Percentiles rank a stretch among this genome's conserved stretches.
phyloP scores from a whole-genome alignment of 129 eudicot genomes.

The Centrapalus pauciflorus region DNA sequence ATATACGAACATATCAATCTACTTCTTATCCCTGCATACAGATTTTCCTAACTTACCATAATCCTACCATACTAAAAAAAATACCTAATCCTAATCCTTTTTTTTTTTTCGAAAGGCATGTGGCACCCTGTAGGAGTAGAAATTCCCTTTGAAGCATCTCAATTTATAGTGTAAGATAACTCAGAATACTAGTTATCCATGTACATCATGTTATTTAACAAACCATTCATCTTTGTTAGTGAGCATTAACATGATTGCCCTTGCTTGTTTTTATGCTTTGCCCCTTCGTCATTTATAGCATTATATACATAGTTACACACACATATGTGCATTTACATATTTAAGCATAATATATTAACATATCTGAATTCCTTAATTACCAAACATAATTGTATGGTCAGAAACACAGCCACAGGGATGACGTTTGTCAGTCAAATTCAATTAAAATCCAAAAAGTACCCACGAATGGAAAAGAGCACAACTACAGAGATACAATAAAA shows the following conservation, averaged over 20 bases:
- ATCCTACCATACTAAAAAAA: too few relatives aligned
- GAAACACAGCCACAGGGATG: not conserved
- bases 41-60: too few relatives aligned
- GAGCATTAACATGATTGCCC: conserved; percentile 3
- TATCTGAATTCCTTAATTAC: not conserved
- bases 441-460: not conserved
- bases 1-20: too few relatives aligned
- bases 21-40: too few relatives aligned
- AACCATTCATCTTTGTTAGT: not conserved
- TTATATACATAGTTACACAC: not conserved
- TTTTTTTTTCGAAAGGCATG: too few relatives aligned
- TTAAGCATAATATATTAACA: not conserved
- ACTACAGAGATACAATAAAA: not conserved
- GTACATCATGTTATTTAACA: not conserved
- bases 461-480: not conserved
- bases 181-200: not conserved
- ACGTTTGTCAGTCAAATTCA: not conserved
- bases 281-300: not conserved
- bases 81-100: too few relatives aligned
- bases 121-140: too few relatives aligned
- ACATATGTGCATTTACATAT: not conserved
- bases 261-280: conserved; percentile 5
- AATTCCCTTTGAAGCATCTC: too few relatives aligned
- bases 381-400: not conserved
- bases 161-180: not conserved